Evolutionary conservation across 441 rosid species (phyloP).

Genomic region (Hura crepitans): DNA sequence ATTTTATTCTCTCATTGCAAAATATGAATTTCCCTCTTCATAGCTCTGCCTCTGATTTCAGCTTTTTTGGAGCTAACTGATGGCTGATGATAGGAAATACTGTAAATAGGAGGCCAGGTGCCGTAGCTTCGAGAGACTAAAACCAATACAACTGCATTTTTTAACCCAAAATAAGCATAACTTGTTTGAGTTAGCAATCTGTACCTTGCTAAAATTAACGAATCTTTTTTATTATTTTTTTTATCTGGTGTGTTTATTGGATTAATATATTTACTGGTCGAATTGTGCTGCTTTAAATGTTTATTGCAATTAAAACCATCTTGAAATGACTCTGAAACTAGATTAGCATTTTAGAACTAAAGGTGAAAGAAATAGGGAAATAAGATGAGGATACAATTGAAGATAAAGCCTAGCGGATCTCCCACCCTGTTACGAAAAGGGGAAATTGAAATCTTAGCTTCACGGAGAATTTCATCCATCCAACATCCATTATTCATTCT

Average conservation of each 20-base stretch:
- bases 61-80: background rate
- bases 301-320: background rate
- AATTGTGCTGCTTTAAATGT: background rate
- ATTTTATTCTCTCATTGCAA: background rate
- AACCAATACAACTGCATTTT: background rate
- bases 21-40: background rate
- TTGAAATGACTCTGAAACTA: background rate
- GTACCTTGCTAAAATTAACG: background rate
- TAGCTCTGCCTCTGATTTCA: background rate
- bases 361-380: conserved; percentile 1
- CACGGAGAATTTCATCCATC: background rate
- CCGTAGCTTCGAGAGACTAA: background rate
- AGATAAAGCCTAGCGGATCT: background rate
- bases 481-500: background rate
- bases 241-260: background rate
- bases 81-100: background rate
- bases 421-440: background rate
- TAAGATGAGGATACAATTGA: background rate
- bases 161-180: background rate
- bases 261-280: background rate
- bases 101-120: background rate
- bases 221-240: background rate
- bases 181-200: too few species aligned
- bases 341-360: background rate
- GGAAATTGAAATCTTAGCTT: background rate